Evolutionary conservation across 2,329 filamentous ascomycete species (phyloP).

Genomic region (Trichoderma asperellum): DNA sequence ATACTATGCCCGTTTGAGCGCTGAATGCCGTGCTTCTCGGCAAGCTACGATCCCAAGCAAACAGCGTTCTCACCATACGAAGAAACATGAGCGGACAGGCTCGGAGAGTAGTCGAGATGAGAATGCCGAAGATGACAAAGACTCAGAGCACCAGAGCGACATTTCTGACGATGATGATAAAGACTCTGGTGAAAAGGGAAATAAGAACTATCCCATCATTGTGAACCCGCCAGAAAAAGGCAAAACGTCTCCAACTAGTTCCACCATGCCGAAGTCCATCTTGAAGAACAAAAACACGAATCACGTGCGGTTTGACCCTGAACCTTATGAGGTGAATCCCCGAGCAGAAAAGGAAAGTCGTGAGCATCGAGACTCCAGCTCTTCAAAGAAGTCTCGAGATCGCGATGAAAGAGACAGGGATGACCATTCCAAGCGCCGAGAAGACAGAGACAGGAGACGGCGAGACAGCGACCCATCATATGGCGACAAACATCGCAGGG

Average conservation of each 20-base stretch:
- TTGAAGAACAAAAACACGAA: conserved; percentile 64
- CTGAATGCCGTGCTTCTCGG: conserved; percentile 51
- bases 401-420: conserved; percentile 37
- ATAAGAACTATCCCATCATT: conserved; percentile 44
- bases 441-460: conserved; percentile 17
- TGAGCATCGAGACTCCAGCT: conserved; percentile 35
- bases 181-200: conserved; percentile 36
- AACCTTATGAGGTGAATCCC: conserved; percentile 50
- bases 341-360: conserved; percentile 42
- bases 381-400: conserved; percentile 35
- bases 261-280: conserved; percentile 58
- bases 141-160: conserved; percentile 40
- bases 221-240: conserved; percentile 43
- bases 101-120: conserved; percentile 44
- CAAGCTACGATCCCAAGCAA: conserved; percentile 29
- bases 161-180: conserved; percentile 43
- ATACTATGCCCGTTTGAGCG: conserved; percentile 54
- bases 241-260: conserved; percentile 43
- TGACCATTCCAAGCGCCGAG: conserved; percentile 6
- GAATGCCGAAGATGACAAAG: conserved; percentile 39
- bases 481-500: conserved; percentile 17
- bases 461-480: conserved; percentile 35
- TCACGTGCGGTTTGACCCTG: conserved; percentile 57
- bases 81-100: conserved; percentile 34
- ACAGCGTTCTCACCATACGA: conserved; percentile 16